phyloP scores from a whole-genome alignment of 441 rosid genomes.

The Eruca vesicaria region DNA sequence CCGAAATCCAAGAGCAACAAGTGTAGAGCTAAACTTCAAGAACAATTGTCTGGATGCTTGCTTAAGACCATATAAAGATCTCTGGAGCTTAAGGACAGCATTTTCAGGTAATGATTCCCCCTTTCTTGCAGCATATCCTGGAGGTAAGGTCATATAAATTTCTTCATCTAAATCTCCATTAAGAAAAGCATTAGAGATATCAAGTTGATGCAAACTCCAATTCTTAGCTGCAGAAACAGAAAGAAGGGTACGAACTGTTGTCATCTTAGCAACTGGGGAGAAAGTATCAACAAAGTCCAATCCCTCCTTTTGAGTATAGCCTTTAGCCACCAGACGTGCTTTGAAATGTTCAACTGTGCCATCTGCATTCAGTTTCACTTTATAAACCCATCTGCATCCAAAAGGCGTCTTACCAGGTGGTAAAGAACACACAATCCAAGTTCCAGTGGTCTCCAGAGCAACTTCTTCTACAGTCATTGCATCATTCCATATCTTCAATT shows the following conservation, averaged over 20 bases:
- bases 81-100: neutral
- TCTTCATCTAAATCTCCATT: neutral
- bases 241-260: neutral
- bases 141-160: neutral
- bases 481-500: neutral
- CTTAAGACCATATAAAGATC: neutral
- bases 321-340: neutral
- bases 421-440: neutral
- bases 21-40: neutral
- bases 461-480: neutral
- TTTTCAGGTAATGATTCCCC: neutral
- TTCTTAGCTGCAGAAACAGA: neutral
- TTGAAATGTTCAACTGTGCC: neutral
- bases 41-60: neutral
- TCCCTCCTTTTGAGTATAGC: neutral
- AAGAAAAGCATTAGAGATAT: neutral
- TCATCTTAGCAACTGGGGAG: neutral
- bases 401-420: neutral
- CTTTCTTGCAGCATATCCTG: neutral
- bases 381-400: neutral
- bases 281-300: neutral
- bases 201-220: neutral
- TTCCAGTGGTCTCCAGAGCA: neutral
- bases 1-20: neutral
- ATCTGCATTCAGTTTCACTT: neutral